These are phyloP conservation scores for Turnera subulata DNA, from an alignment of 345 rosid species.

Conservation along the genomic window DNA sequence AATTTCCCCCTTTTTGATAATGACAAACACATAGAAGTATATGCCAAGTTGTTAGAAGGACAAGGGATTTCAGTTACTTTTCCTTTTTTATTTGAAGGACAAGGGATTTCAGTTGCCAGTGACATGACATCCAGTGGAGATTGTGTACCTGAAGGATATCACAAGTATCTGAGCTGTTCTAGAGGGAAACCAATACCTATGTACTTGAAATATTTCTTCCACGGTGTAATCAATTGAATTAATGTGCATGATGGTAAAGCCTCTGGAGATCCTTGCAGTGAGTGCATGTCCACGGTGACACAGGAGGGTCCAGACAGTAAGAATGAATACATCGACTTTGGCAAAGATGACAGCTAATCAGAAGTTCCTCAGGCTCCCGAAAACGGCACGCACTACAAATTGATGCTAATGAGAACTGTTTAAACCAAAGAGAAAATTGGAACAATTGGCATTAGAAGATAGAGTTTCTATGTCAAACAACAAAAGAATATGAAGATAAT, in stretches of 20 bases:
- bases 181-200: too few relatives aligned
- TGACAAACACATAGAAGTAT: too few relatives aligned
- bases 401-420: conserved; percentile 40
- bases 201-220: too few relatives aligned
- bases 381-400: conserved; percentile 54
- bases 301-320: conserved; percentile 78
- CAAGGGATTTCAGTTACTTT: too few relatives aligned
- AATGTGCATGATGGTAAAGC: conserved; percentile 36
- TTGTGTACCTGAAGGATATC: too few relatives aligned
- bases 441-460: background rate
- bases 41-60: too few relatives aligned
- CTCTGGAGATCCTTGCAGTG: conserved; percentile 74
- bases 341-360: conserved; percentile 65
- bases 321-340: conserved; percentile 54
- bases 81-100: too few relatives aligned
- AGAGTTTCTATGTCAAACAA: background rate
- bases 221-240: too few relatives aligned
- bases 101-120: too few relatives aligned
- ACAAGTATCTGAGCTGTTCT: too few relatives aligned
- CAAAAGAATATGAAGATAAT: background rate
- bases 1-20: too few relatives aligned
- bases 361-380: conserved; percentile 76
- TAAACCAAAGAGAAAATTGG: background rate
- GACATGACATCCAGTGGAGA: too few relatives aligned
- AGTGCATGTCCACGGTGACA: conserved; percentile 79